Percentiles rank a stretch among this genome's conserved stretches.
phyloP scores from a whole-genome alignment of 495 filamentous ascomycete genomes.

The Neurospora africana region DNA sequence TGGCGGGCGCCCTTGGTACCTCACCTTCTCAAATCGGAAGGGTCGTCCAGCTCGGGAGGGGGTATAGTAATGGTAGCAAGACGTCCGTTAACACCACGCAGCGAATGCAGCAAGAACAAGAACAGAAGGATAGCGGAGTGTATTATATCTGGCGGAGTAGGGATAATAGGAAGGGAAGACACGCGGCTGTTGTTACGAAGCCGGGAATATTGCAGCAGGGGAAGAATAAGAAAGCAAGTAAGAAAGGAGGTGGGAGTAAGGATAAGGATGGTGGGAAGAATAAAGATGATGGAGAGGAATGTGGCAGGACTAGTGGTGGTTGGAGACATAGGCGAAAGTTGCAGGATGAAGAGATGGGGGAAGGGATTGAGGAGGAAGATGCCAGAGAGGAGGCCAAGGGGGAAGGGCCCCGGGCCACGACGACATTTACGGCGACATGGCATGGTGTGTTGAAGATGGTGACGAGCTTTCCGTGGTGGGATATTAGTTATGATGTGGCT shows the following conservation, averaged over 20 bases:
- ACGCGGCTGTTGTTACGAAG: conserved; percentile 42
- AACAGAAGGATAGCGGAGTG: neutral
- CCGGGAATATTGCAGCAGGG: neutral
- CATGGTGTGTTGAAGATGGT: conserved; percentile 45
- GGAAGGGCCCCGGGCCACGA: conserved; percentile 34
- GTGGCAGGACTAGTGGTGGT: neutral
- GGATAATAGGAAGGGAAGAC: conserved; percentile 62
- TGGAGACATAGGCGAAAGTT: neutral
- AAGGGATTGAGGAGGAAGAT: neutral
- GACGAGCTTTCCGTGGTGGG: conserved; percentile 52
- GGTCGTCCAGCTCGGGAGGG: neutral
- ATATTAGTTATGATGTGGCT: conserved; percentile 59
- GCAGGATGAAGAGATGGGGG: neutral
- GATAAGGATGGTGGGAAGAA: neutral
- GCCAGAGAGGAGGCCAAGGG: conserved; percentile 16
- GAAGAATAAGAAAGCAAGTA: neutral
- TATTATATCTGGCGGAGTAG: conserved; percentile 41
- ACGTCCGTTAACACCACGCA: neutral
- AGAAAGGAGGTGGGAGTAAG: neutral
- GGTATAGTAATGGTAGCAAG: neutral
- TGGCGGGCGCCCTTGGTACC: neutral
- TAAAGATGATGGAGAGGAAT: neutral
- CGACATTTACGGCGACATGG: conserved; percentile 26
- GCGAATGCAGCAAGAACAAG: neutral
- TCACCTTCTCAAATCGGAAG: neutral